phyloP scores from a whole-genome alignment of 2,329 filamentous ascomycete species.

The Trichoderma semiorbis region DNA sequence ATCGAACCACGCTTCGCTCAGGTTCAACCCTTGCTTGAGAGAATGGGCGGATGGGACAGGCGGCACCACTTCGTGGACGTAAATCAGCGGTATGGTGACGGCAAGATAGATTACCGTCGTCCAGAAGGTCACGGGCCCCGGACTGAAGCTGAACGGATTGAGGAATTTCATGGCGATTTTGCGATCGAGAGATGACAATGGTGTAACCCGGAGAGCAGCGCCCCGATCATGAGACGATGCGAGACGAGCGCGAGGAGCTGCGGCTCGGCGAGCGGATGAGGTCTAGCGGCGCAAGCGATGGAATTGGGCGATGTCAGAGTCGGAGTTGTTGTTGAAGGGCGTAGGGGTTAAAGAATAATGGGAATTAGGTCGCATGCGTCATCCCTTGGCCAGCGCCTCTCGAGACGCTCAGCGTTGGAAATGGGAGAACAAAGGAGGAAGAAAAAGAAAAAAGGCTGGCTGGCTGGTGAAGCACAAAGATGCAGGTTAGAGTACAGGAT shows the following conservation, averaged over 20 bases:
- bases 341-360: neutral
- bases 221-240: neutral
- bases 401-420: slow-evolving; percentile 6
- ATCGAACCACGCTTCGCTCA: slow-evolving; percentile 84
- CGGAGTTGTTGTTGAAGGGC: neutral
- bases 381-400: neutral
- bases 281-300: neutral
- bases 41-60: slow-evolving; percentile 51
- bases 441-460: neutral
- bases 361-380: neutral
- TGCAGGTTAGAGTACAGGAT: neutral
- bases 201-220: neutral
- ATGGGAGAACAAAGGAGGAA: neutral
- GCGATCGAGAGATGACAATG: neutral
- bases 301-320: neutral
- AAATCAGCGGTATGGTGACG: slow-evolving; percentile 67
- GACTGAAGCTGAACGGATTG: slow-evolving; percentile 72
- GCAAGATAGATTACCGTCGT: slow-evolving; percentile 73
- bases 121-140: slow-evolving; percentile 77
- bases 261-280: neutral
- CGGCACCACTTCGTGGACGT: slow-evolving; percentile 74
- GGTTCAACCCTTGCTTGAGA: slow-evolving; percentile 62
- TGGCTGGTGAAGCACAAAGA: neutral
- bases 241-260: neutral
- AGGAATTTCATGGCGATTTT: slow-evolving; percentile 28